phyloP scores from a whole-genome alignment of 805 yeast species.

The Metschnikowia cerradonensis region DNA sequence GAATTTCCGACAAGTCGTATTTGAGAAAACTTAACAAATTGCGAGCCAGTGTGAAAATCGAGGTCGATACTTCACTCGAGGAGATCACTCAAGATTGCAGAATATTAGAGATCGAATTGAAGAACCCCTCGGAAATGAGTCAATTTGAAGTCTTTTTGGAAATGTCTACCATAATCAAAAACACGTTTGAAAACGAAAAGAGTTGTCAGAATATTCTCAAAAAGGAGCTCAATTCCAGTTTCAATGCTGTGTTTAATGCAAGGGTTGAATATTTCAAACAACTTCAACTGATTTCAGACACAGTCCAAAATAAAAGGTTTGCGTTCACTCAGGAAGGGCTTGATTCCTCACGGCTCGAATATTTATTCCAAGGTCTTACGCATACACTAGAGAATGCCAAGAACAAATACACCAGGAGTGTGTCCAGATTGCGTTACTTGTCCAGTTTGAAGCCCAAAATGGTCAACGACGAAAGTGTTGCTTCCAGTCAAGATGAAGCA shows the following conservation, averaged over 20 bases:
- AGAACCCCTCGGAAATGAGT: constrained; percentile 15
- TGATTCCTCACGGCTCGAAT: constrained; percentile 5
- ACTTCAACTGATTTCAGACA: constrained; percentile 82
- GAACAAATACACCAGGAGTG: constrained; percentile 24
- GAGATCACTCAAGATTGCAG: constrained; percentile 22
- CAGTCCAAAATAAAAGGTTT: constrained; percentile 43
- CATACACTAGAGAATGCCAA: constrained; percentile 8
- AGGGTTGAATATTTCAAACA: constrained; percentile 79
- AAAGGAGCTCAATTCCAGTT: constrained; percentile 46
- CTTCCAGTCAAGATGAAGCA: constrained; percentile 30
- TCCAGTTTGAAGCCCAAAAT: constrained; percentile 19
- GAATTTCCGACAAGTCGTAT: constrained; percentile 25
- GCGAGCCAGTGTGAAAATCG: constrained; percentile 25
- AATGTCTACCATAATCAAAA: constrained; percentile 23
- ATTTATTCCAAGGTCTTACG: constrained; percentile 5
- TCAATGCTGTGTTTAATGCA: constrained; percentile 70
- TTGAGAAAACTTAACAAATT: constrained; percentile 20
- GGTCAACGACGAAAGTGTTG: constrained; percentile 6
- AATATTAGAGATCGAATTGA: constrained; percentile 23
- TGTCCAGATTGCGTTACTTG: constrained; percentile 35
- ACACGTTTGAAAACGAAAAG: constrained; percentile 42
- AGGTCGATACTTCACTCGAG: constrained; percentile 29
- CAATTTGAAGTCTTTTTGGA: constrained; percentile 18
- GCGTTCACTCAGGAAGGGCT: constrained; percentile 7
- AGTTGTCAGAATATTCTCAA: constrained; percentile 37